A percentile compares a stretch with the other conserved stretches of the same genome.
Evolutionary conservation across 495 filamentous ascomycete species (phyloP).

Genomic region (Durotheca rogersii): DNA sequence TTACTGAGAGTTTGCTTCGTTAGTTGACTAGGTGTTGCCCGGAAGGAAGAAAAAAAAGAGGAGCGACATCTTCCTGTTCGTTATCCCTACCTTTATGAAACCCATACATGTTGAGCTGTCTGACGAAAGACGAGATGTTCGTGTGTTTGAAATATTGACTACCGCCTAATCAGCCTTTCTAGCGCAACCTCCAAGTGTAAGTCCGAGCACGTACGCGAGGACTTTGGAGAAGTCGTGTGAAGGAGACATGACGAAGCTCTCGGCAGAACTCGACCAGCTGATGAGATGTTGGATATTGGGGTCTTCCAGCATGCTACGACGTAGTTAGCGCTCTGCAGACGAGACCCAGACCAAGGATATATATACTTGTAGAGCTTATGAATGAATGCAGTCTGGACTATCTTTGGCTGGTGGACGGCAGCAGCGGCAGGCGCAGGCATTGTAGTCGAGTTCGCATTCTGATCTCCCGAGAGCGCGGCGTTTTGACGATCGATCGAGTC

Average conservation of each 20-base stretch:
- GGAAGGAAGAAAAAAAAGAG: too few relatives aligned
- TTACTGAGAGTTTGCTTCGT: slow-evolving; percentile 58
- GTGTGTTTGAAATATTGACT: slow-evolving; percentile 99
- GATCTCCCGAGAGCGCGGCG: slow-evolving; percentile 32
- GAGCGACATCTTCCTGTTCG: slow-evolving; percentile 4
- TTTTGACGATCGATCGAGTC: slow-evolving; percentile 38
- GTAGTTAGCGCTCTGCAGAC: slow-evolving; percentile 40
- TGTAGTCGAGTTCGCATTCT: slow-evolving; percentile 34
- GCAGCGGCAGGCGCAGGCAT: slow-evolving; percentile 64
- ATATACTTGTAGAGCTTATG: slow-evolving; percentile 98
- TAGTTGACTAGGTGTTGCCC: slow-evolving; percentile 5
- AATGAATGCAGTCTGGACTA: slow-evolving; percentile 98
- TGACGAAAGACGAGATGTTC: slow-evolving; percentile 97
- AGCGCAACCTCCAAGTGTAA: slow-evolving; percentile 2
- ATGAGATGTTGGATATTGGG: slow-evolving; percentile 89
- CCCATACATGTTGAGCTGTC: slow-evolving; percentile 98
- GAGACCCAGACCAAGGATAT: slow-evolving; percentile 8
- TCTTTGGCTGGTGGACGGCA: slow-evolving; percentile 92
- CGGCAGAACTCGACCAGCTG: slow-evolving; percentile 88
- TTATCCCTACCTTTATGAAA: slow-evolving; percentile 89
- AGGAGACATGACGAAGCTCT: slow-evolving; percentile 98
- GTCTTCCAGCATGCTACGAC: slow-evolving; percentile 89
- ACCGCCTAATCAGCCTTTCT: slow-evolving; percentile 18
- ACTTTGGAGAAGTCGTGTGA: slow-evolving; percentile 98
- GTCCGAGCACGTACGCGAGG: slow-evolving; percentile 68